phyloP scores from a whole-genome alignment of 1,284 basidiomycete species.

The Microbotryum intermedium region DNA sequence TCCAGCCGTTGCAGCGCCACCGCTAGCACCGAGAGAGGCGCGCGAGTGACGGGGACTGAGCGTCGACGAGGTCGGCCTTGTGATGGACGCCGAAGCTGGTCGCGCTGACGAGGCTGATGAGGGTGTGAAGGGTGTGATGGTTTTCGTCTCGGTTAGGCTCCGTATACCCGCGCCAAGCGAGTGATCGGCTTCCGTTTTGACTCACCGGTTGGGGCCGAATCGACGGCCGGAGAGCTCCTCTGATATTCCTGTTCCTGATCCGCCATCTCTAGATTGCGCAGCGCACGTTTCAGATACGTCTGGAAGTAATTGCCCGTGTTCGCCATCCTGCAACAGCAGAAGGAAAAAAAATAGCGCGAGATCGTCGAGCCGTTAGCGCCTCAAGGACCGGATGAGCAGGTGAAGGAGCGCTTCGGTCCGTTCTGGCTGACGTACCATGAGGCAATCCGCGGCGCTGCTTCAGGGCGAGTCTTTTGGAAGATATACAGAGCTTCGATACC shows the following conservation, averaged over 20 bases:
- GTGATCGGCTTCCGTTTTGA: neutral
- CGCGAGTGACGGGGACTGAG: neutral
- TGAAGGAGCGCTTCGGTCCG: neutral
- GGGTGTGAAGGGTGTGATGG: too few relatives aligned
- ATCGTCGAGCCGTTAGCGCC: neutral
- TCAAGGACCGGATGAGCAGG: neutral
- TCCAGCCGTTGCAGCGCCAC: neutral
- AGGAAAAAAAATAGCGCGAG: neutral
- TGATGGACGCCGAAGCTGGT: neutral
- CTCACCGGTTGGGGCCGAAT: neutral
- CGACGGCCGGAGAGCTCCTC: too few relatives aligned
- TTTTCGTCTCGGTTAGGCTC: too few relatives aligned
- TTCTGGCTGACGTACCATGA: constrained; percentile 7
- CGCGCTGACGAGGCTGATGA: neutral
- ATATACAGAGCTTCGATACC: constrained; percentile 94
- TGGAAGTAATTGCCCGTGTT: constrained; percentile 44
- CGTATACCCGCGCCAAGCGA: too few relatives aligned
- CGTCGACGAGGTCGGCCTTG: neutral
- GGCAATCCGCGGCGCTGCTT: constrained; percentile 70
- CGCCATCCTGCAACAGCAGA: constrained; percentile 34
- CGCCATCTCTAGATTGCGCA: constrained; percentile 36
- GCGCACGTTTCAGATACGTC: constrained; percentile 41
- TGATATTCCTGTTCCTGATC: constrained; percentile 9
- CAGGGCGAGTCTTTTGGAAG: constrained; percentile 84
- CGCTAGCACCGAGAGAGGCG: neutral